Conservation (phyloP, 2,329 filamentous ascomycete genomes). For the Fusarium keratoplasticum region DNA sequence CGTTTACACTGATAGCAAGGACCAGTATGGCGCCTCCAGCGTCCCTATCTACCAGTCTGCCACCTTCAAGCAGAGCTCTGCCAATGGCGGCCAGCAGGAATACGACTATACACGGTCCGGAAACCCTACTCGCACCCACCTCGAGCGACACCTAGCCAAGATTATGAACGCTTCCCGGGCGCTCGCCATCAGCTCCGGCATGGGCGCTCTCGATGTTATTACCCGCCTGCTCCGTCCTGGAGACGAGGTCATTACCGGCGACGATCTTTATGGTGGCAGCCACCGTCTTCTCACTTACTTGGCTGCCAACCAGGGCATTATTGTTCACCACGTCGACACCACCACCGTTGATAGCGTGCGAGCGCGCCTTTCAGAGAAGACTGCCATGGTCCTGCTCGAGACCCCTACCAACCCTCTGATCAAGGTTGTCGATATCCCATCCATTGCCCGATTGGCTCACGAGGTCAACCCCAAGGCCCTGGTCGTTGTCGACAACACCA, state of each 20-base stretch:
- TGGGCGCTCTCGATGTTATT: constrained; percentile 97
- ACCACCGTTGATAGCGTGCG: constrained; percentile 80
- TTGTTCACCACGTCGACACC: constrained; percentile 97
- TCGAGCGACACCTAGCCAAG: constrained; percentile 97
- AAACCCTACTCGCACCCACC: constrained; percentile 94
- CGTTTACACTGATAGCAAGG: constrained; percentile 94
- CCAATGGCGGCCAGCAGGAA: constrained; percentile 81
- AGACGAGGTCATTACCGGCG: constrained; percentile 96
- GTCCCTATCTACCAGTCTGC: constrained; percentile 98
- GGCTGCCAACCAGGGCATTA: constrained; percentile 87
- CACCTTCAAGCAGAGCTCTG: constrained; percentile 94
- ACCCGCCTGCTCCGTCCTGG: constrained; percentile 89
- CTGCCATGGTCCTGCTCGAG: constrained; percentile 94
- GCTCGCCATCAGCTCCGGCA: constrained; percentile 93
- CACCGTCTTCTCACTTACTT: constrained; percentile 94
- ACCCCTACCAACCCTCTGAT: constrained; percentile 98
- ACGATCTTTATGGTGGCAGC: constrained; percentile 96
- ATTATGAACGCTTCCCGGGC: constrained; percentile 96
- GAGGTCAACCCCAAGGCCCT: constrained; percentile 81
- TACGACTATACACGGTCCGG: constrained; percentile 99
- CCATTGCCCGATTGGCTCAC: constrained; percentile 82
- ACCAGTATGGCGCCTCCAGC: constrained; percentile 97
- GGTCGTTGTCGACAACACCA: constrained; percentile 97
- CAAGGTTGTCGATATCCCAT: constrained; percentile 93
- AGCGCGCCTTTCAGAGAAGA: constrained; percentile 79